A percentile compares a stretch with the other conserved stretches of the same genome.
Conservation (phyloP, 2,329 filamentous ascomycete species). For the Sporothrix humicola region DNA sequence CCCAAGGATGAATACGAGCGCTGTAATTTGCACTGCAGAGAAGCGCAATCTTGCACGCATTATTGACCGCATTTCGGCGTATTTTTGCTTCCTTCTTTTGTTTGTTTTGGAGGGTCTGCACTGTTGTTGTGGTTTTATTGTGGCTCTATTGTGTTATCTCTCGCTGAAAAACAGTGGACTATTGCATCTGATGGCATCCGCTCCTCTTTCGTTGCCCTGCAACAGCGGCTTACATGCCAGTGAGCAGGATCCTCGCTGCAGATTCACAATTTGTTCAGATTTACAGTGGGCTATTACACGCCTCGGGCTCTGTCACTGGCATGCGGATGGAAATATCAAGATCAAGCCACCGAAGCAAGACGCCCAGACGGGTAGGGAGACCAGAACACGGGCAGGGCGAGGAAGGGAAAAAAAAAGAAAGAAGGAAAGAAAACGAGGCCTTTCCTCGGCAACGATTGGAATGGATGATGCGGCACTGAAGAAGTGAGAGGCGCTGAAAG, state of each 20-base stretch:
- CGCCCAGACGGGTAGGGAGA: slow-evolving; percentile 8
- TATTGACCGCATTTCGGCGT: neutral
- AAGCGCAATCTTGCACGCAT: slow-evolving; percentile 3
- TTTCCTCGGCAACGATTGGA: slow-evolving; percentile 18
- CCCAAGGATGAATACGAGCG: slow-evolving; percentile 27
- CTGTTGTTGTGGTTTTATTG: neutral
- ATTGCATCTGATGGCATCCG: neutral
- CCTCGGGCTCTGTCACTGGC: slow-evolving; percentile 11
- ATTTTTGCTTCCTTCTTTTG: neutral
- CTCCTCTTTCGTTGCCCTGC: slow-evolving; percentile 14
- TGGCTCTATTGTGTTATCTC: neutral
- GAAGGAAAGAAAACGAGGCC: neutral
- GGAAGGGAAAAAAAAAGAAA: neutral
- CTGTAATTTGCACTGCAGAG: slow-evolving; percentile 16
- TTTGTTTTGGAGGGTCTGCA: neutral
- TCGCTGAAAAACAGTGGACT: neutral
- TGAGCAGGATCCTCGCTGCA: neutral
- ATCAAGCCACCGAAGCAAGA: neutral
- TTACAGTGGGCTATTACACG: neutral
- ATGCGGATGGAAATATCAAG: neutral
- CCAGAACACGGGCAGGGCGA: slow-evolving; percentile 1
- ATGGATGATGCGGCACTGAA: slow-evolving; percentile 18
- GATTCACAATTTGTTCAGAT: neutral
- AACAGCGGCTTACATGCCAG: slow-evolving; percentile 21
- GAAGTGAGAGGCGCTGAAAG: neutral